Base-by-base conservation (phyloP, 345 rosid genomes). In the Gossypium bickii region DNA sequence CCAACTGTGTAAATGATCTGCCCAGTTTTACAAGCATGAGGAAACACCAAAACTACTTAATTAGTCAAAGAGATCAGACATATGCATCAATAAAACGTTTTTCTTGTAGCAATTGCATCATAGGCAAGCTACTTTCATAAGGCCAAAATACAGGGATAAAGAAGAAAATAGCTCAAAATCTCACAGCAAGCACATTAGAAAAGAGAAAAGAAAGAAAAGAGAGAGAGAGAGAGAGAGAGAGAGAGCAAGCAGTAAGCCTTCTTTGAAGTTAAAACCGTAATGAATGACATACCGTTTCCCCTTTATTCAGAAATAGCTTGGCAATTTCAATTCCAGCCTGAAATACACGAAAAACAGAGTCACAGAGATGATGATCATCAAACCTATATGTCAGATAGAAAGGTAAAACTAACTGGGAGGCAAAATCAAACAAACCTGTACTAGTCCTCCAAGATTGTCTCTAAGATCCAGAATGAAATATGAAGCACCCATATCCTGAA, bases 311-410 rank as follows among this genome's bases (percentile, higher is more conserved):
- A 77, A 94, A 94, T 75, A 94, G 89, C 87, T 94, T 92, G 73
- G 98, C 86, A 67, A 93, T 85, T 87, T 94, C 98, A 78, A 94
- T 89, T 78, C 98, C 98, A 75, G 97, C 97, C 98, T 94, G 89
- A 84, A 79, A 83, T 58, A 70, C 71, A 52, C 53, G 79, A 74
- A 79, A 60, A 12, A 18, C 52, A 48, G 13, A 10, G 51, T 48
- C 65, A 12, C 34, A 70, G 4, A 78, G 43, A 78, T 3, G 56
- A 65, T 52, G 15, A 58, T 59, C 55, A 34, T 25, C 77, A 59
- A 67, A 53, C 41, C 70, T 57, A 4, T 24, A 38, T 41, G 47
- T 15, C 44, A 56, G 47, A 72, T 44, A 9, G 8, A 25, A 67
- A 43, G 17, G 59, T 69, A 47, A 27, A 44, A 34, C 20, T 15